phyloP scores from a whole-genome alignment of 2,329 filamentous ascomycete species.

The Fusarium caatingaense region DNA sequence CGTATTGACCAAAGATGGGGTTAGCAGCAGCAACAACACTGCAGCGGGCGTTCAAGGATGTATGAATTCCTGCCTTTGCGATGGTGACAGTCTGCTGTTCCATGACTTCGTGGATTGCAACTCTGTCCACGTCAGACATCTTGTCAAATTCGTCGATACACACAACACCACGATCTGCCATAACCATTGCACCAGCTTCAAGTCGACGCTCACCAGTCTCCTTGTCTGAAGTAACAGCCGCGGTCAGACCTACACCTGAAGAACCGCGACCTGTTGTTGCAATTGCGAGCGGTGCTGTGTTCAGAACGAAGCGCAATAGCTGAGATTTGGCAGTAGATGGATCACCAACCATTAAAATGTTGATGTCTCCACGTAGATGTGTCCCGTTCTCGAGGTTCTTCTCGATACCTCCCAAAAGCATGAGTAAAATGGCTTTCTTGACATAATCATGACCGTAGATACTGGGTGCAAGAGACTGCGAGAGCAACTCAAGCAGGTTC shows the following conservation, averaged over 20 bases:
- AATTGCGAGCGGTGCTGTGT: constrained; percentile 95
- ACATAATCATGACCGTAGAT: constrained; percentile 98
- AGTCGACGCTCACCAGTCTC: constrained; percentile 95
- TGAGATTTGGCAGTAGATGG: constrained; percentile 99
- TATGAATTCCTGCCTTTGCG: constrained; percentile 98
- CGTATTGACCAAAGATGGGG: constrained; percentile 97
- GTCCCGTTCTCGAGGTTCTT: constrained; percentile 99
- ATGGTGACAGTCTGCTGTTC: constrained; percentile 99
- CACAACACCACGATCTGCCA: constrained; percentile 94
- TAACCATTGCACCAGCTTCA: constrained; percentile 98
- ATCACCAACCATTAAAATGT: constrained; percentile 99
- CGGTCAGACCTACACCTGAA: constrained; percentile 96
- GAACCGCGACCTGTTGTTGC: constrained; percentile 97
- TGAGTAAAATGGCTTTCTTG: constrained; percentile 95
- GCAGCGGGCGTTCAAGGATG: constrained; percentile 94
- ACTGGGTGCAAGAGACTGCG: constrained; percentile 93
- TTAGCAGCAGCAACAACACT: constrained; percentile 97
- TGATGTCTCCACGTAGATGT: constrained; percentile 97
- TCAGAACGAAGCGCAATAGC: constrained; percentile 93
- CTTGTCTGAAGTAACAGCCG: constrained; percentile 95
- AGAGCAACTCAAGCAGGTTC: constrained; percentile 90
- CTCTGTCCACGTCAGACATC: constrained; percentile 98
- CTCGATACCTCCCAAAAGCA: constrained; percentile 95
- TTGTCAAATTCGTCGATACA: constrained; percentile 99
- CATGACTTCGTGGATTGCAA: constrained; percentile 99